These are phyloP conservation scores for Penicillium sp. DNA, from an alignment of 2,329 filamentous ascomycete species.

Conservation along the genomic window DNA sequence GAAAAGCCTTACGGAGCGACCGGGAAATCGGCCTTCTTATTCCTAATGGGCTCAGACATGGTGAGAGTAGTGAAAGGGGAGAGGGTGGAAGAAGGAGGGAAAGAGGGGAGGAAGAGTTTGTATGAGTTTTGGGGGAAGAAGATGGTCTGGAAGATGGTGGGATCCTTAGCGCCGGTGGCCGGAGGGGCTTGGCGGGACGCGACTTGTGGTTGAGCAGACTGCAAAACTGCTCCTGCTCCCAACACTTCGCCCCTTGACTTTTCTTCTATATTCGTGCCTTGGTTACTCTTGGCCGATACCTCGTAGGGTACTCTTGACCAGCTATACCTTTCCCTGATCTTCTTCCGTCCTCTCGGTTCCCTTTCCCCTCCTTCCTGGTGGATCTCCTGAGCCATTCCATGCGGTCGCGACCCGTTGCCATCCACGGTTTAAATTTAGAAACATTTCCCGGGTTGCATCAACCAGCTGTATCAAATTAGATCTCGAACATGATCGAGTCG, in stretches of 20 bases:
- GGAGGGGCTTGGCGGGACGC: constrained; percentile 43
- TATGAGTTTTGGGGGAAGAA: constrained; percentile 31
- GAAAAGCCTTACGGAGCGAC: constrained; percentile 60
- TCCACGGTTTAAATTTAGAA: constrained; percentile 9
- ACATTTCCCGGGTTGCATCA: background rate
- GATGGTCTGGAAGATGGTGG: constrained; percentile 36
- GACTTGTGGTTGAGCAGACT: constrained; percentile 24
- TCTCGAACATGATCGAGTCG: background rate
- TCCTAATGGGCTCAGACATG: constrained; percentile 69
- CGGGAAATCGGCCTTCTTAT: constrained; percentile 62
- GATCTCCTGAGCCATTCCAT: background rate
- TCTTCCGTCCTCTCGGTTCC: background rate
- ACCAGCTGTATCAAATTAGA: background rate
- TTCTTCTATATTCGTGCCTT: background rate
- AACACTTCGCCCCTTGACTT: constrained; percentile 24
- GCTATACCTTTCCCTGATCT: background rate
- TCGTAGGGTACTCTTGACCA: background rate
- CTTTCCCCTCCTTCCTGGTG: background rate
- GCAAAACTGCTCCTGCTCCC: constrained; percentile 22
- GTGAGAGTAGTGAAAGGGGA: constrained; percentile 10
- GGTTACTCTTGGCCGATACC: background rate
- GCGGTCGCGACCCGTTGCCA: background rate
- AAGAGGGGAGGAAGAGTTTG: constrained; percentile 38
- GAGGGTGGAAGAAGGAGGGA: constrained; percentile 20
- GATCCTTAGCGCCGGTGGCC: constrained; percentile 43